Evolutionary conservation across 129 eudicot genomes (phyloP).

Genomic region (Sambucus nigra): DNA sequence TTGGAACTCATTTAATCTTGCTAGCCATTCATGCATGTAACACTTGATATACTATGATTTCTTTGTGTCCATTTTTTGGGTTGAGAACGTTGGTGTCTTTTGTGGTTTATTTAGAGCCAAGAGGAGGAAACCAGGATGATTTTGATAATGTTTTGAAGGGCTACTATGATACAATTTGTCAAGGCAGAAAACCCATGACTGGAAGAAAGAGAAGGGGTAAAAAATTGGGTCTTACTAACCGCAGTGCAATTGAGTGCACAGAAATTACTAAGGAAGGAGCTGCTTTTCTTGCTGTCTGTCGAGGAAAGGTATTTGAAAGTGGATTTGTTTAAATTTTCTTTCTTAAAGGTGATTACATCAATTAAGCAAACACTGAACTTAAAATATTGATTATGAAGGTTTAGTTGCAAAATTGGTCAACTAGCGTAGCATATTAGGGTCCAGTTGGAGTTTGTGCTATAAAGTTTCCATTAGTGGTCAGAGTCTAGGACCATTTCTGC

Average conservation of each 20-base stretch:
- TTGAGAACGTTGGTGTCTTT: slow-evolving; percentile 4
- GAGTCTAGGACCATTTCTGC: no score
- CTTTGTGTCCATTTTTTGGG: slow-evolving; percentile 1
- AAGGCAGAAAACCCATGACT: slow-evolving; percentile 24
- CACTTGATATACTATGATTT: background rate
- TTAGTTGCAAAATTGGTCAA: background rate
- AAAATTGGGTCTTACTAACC: slow-evolving; percentile 31
- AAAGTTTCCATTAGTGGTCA: no score
- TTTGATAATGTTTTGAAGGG: slow-evolving; percentile 61
- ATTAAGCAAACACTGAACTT: no score
- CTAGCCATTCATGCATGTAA: background rate
- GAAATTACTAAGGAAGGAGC: slow-evolving; percentile 46
- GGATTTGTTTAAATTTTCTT: background rate
- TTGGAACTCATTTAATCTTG: background rate
- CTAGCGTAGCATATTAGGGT: background rate
- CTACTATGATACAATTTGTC: slow-evolving; percentile 55
- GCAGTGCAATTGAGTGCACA: slow-evolving; percentile 17
- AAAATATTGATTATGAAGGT: background rate
- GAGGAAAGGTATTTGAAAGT: slow-evolving; percentile 71
- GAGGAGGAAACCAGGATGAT: slow-evolving; percentile 79
- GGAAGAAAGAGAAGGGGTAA: slow-evolving; percentile 62
- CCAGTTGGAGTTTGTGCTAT: background rate
- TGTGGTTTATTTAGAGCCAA: slow-evolving; percentile 53
- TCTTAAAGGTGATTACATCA: no score
- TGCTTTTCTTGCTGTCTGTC: slow-evolving; percentile 92